phyloP scores from a whole-genome alignment of 306 rosid species.

The Lathyrus sativus region DNA sequence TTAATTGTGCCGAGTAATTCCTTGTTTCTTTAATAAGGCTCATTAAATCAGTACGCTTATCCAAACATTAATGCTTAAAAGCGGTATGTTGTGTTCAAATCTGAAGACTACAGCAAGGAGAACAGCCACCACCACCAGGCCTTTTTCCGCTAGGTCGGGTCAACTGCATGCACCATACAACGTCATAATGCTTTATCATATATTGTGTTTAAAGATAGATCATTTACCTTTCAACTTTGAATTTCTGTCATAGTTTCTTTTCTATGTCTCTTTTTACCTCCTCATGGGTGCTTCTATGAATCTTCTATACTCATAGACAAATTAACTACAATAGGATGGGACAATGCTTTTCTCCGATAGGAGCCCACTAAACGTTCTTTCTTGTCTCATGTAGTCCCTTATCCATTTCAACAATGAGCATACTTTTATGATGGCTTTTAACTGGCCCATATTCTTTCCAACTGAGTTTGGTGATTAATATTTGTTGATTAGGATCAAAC shows the following conservation, averaged over 20 bases:
- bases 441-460: background rate
- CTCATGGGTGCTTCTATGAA: background rate
- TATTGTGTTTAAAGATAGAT: background rate
- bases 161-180: background rate
- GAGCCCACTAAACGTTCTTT: background rate
- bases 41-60: constrained; percentile 2
- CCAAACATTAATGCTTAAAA: background rate
- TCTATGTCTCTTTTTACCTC: background rate
- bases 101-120: background rate
- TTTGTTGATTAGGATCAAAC: background rate
- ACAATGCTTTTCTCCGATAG: background rate
- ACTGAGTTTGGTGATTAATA: background rate
- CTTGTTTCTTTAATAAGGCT: background rate
- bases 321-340: background rate
- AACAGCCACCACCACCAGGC: background rate
- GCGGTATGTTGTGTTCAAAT: constrained; percentile 1
- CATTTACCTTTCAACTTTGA: background rate
- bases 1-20: background rate
- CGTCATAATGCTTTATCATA: background rate
- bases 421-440: background rate
- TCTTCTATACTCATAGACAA: background rate
- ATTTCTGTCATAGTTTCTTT: background rate
- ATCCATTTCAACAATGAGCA: background rate
- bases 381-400: background rate
- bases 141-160: background rate